Base-by-base conservation (phyloP, 805 yeast species). In the Debaryomyces castellii region DNA sequence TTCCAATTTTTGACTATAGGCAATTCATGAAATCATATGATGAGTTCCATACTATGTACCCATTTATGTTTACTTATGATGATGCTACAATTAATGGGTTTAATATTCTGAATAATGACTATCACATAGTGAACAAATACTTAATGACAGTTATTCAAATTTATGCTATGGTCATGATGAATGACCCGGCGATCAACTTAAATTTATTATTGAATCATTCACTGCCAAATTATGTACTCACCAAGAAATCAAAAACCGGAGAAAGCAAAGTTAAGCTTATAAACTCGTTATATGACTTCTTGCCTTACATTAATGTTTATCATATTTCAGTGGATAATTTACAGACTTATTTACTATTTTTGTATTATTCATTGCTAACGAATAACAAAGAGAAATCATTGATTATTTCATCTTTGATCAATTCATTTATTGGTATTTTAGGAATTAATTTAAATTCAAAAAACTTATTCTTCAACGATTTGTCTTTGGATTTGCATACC, bases 1-100 rank as follows among this genome's bases (percentile, higher is more conserved):
- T 80, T 21, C 84, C 84, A 3, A 74, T 80, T 7, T 71, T 80
- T 49, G 83, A 79, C 52, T 78, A 76, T 51, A 76, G 73, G 39
- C 62, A 69, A 30, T 79, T 80, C 50, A 79, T 78, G 73, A 74
- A 73, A 52, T 72, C 74, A 41, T 80, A 80, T 39, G 74, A 71
- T 38, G 74, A 70, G 6, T 70, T 73, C 48, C 77, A 73, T 48
- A 71, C 76, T 6, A 70, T 71, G 76, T 72, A 71, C 44, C 77
- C 77, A 7, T 72, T 72, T 45, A 72, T 72, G 57, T 72, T 72
- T 53, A 73, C 76, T 1, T 73, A 73, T 48, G 75, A 71, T 43
- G 76, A 72, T 51, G 68, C 76, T 18, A 69, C 76, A 14, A 69
- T 72, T 30, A 73, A 73, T 51, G 76, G 77, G 27, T 72, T 79